A percentile compares a stretch with the other conserved stretches of the same genome.
phyloP scores from a whole-genome alignment of 164 flowering plant species.

The Kingdonia uniflora region DNA sequence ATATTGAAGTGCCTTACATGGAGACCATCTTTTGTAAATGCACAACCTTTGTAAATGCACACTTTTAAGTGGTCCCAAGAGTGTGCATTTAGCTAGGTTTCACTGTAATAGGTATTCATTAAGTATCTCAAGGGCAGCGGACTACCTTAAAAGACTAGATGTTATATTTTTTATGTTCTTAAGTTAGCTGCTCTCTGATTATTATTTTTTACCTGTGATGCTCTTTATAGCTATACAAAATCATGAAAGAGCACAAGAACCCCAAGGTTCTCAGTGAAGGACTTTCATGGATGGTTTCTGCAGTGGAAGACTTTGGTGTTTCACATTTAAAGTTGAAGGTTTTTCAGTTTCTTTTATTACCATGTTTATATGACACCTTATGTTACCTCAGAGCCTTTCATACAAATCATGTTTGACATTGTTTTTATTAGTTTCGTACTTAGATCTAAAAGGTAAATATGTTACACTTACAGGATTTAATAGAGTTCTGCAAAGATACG shows the following conservation, averaged over 20 bases:
- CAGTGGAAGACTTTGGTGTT: constrained; percentile 89
- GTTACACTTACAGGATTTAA: constrained; percentile 60
- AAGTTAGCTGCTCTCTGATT: too few species aligned
- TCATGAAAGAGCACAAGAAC: constrained; percentile 98
- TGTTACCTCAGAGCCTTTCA: too few species aligned
- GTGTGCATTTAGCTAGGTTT: too few species aligned
- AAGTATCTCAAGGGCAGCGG: too few species aligned
- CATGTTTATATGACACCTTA: background rate
- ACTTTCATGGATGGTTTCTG: constrained; percentile 88
- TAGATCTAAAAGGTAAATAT: background rate
- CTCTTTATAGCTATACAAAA: constrained; percentile 64
- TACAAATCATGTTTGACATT: background rate
- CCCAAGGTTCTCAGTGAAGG: constrained; percentile 99
- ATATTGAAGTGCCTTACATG: too few species aligned
- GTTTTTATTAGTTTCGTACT: background rate
- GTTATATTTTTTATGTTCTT: too few species aligned
- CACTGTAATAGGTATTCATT: too few species aligned
- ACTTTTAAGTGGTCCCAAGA: too few species aligned
- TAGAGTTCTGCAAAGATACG: constrained; percentile 93
- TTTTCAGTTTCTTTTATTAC: constrained; percentile 4
- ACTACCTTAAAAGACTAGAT: background rate
- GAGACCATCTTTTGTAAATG: too few species aligned
- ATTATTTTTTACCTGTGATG: constrained; percentile 2
- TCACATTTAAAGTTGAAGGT: constrained; percentile 89
- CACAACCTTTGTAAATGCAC: too few species aligned